These are phyloP conservation scores for Ustilago nuda DNA, from an alignment of 1,284 basidiomycete genomes.

Conservation along the genomic window DNA sequence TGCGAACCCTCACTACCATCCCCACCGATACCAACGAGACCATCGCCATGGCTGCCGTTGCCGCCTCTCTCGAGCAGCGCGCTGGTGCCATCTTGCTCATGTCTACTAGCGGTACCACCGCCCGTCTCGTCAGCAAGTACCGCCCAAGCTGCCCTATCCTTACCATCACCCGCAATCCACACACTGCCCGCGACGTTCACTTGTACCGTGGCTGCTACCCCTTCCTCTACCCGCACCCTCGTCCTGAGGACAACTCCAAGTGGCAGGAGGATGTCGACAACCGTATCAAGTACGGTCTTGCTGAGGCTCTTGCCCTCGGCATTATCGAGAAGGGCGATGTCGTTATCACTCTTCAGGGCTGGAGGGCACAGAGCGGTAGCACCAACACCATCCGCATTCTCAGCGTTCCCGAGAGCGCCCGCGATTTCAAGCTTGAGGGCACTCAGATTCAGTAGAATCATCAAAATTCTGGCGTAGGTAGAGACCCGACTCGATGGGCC, in stretches of 20 bases:
- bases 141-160: constrained; percentile 90
- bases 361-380: constrained; percentile 97
- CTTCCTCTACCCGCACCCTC: constrained; percentile 93
- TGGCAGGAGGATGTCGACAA: constrained; percentile 94
- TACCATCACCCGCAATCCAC: constrained; percentile 91
- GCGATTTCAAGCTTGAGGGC: constrained; percentile 66
- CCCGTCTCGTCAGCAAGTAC: constrained; percentile 96
- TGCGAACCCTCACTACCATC: constrained; percentile 71
- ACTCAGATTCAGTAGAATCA: constrained; percentile 29
- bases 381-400: constrained; percentile 71
- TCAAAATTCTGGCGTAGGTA: background rate
- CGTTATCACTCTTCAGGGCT: constrained; percentile 95
- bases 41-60: constrained; percentile 67
- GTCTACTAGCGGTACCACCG: constrained; percentile 91
- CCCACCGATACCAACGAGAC: constrained; percentile 68
- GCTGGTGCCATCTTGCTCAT: constrained; percentile 82
- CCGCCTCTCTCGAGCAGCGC: constrained; percentile 67
- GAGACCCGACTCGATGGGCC: background rate
- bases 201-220: constrained; percentile 97
- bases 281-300: constrained; percentile 79
- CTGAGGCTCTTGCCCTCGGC: constrained; percentile 85
- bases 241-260: constrained; percentile 83
- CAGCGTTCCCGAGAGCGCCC: constrained; percentile 58
- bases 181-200: constrained; percentile 96
- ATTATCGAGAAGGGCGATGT: constrained; percentile 91